A percentile compares a stretch with the other conserved stretches of the same genome.
phyloP scores from a whole-genome alignment of 257 asterid species.

The Striga asiatica region DNA sequence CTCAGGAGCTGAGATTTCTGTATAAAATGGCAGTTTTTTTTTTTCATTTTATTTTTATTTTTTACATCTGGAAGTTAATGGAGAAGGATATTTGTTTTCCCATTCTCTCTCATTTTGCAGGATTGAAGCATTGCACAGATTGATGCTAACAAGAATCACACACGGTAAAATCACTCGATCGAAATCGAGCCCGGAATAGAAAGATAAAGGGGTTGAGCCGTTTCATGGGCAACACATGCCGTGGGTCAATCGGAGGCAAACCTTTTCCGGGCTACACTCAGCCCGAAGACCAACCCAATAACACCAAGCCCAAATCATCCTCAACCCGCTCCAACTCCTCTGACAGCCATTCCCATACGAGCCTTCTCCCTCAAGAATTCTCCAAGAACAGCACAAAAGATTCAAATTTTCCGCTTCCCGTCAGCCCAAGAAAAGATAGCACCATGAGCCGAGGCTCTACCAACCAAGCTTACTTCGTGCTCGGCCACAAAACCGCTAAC shows the following conservation, averaged over 20 bases:
- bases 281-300: constrained; percentile 40
- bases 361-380: neutral
- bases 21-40: too few relatives aligned
- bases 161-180: too few relatives aligned
- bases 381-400: constrained; percentile 24
- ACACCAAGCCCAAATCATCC: constrained; percentile 37
- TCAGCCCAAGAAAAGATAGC: constrained; percentile 43
- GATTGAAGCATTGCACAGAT: too few relatives aligned
- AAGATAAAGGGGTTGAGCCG: constrained; percentile 27
- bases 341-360: constrained; percentile 33
- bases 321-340: constrained; percentile 32
- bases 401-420: constrained; percentile 20
- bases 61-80: too few relatives aligned
- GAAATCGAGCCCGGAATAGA: too few relatives aligned
- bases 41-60: too few relatives aligned
- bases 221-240: constrained; percentile 99
- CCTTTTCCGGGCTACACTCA: constrained; percentile 44
- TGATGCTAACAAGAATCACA: too few relatives aligned
- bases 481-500: constrained; percentile 73
- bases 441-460: constrained; percentile 48
- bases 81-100: too few relatives aligned
- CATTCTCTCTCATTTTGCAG: too few relatives aligned
- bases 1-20: too few relatives aligned
- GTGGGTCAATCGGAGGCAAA: constrained; percentile 72
- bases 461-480: constrained; percentile 59